Percentiles rank a stretch among this genome's conserved stretches.
These are phyloP conservation scores for Aspergillus amoenus DNA, from an alignment of 2,329 filamentous ascomycete species.

Conservation along the genomic window DNA sequence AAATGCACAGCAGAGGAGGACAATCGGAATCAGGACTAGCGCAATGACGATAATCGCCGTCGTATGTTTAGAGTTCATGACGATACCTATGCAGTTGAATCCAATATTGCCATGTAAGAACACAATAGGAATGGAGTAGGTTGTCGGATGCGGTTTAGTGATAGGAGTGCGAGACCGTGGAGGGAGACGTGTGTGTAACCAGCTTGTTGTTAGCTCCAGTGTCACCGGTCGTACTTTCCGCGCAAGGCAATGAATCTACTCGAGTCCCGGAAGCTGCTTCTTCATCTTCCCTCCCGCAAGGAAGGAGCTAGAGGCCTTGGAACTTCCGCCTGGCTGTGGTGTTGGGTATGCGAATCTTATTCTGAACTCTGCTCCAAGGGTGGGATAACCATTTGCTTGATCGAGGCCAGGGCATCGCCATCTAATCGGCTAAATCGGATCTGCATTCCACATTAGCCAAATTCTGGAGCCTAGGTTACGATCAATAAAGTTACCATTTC, in stretches of 20 bases:
- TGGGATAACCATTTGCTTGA: constrained; percentile 39
- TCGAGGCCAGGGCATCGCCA: constrained; percentile 27
- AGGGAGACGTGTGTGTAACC: not conserved
- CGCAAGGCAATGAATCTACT: not conserved
- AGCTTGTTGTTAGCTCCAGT: not conserved
- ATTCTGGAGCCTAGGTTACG: not conserved
- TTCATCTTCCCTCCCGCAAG: not conserved
- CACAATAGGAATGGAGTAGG: not conserved
- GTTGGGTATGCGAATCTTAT: not conserved
- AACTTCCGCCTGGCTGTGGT: not conserved
- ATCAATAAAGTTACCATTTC: constrained; percentile 61
- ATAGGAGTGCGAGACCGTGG: not conserved
- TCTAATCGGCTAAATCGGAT: constrained; percentile 43
- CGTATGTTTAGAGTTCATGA: constrained; percentile 31
- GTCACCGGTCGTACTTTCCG: not conserved
- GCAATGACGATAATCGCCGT: constrained; percentile 43
- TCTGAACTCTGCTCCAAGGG: constrained; percentile 25
- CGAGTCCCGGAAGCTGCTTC: too few relatives aligned
- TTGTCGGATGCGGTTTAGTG: not conserved
- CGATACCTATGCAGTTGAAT: constrained; percentile 29
- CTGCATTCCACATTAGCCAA: constrained; percentile 24
- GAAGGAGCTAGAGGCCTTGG: not conserved
- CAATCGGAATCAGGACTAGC: constrained; percentile 49
- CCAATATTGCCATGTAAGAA: constrained; percentile 4
- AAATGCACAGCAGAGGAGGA: constrained; percentile 42